Evolutionary conservation across 2,329 filamentous ascomycete genomes (phyloP), one percentile per base, ranked within the genome.

Genomic region (Epichloe sibirici): DNA sequence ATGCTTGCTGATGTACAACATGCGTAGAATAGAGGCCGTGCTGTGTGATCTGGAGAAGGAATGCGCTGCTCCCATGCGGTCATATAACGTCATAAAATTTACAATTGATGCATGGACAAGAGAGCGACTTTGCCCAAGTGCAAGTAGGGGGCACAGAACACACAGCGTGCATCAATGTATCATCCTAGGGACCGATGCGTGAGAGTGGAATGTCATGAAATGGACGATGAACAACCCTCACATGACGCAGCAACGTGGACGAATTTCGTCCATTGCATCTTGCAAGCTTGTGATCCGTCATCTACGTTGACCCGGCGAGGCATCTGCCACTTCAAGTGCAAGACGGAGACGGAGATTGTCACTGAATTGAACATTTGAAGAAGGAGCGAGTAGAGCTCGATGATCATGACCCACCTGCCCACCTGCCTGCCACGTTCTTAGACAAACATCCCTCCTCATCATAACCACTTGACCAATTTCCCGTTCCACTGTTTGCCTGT

Each of bases 201-300:
- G n/a, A 34, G 35, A n/a, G 25, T 43, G 39, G 17, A 11, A 44
- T 34, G 21, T 31, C 17, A 31, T 11, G 21, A 49, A 40, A 38
- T 43, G 6, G 28, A 37, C 39, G 11, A 25, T 50, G 25, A n/a
- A 50, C 39, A 21, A 13, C 23, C 1, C 40, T 38, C 25, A 40
- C 48, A 50, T 50, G 8, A 25, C 8, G 39, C 28, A 37, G 48
- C 48, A 8, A 50, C 48, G 48, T 50, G 48, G 39, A 35, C 48
- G 21, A 44, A 35, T 45, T 37, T 35, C 31, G 34, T 31, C 48
- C 48, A 35, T 17, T 42, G 38, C 48, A 43, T 48, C 37, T 11
- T n/a, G 46, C 46, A 28, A 31, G 37, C 46, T 37, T 37, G 46
- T 48, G 35, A 48, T 40, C 37, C 37, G 13, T 48, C 46, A 47